Conservation (phyloP, 371 early-diverging fungal species). For the Mortierella sp. region DNA sequence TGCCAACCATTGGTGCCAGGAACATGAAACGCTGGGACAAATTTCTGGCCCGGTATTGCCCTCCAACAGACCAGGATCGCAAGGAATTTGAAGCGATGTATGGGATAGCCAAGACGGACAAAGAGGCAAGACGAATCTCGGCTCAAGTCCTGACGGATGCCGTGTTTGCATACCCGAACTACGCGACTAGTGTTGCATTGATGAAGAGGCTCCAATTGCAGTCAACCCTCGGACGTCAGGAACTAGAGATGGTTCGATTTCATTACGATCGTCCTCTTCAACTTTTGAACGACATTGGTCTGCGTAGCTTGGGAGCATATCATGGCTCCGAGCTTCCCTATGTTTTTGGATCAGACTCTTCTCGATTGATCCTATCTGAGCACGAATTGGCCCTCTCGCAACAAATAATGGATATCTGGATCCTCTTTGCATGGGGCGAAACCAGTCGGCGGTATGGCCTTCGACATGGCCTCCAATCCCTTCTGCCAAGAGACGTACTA, state of each 20-base stretch:
- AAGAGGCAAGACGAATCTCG: slow-evolving; percentile 19
- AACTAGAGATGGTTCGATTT: slow-evolving; percentile 17
- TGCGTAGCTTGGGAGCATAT: slow-evolving; percentile 14
- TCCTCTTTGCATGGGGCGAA: slow-evolving; percentile 35
- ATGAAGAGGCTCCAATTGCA: background rate
- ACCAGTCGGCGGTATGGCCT: slow-evolving; percentile 19
- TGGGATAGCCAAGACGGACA: slow-evolving; percentile 21
- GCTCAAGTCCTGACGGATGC: slow-evolving; percentile 17
- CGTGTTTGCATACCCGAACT: slow-evolving; percentile 20
- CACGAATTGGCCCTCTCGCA: slow-evolving; percentile 19
- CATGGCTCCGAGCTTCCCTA: slow-evolving; percentile 20
- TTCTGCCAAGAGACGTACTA: slow-evolving; percentile 10
- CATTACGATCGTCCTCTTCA: slow-evolving; percentile 27
- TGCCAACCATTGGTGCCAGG: slow-evolving; percentile 31
- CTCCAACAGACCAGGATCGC: slow-evolving; percentile 5
- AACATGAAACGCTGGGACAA: slow-evolving; percentile 38
- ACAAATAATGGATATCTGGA: slow-evolving; percentile 23
- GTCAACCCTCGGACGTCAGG: too few species aligned
- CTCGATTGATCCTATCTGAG: background rate
- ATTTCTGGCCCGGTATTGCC: slow-evolving; percentile 13
- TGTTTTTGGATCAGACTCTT: slow-evolving; percentile 22
- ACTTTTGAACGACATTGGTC: slow-evolving; percentile 14
- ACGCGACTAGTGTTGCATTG: slow-evolving; percentile 17
- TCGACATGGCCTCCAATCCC: slow-evolving; percentile 1
- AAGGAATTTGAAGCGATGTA: slow-evolving; percentile 20